Conservation (phyloP, 1,284 basidiomycete species). For the Puccinia sorghi region DNA sequence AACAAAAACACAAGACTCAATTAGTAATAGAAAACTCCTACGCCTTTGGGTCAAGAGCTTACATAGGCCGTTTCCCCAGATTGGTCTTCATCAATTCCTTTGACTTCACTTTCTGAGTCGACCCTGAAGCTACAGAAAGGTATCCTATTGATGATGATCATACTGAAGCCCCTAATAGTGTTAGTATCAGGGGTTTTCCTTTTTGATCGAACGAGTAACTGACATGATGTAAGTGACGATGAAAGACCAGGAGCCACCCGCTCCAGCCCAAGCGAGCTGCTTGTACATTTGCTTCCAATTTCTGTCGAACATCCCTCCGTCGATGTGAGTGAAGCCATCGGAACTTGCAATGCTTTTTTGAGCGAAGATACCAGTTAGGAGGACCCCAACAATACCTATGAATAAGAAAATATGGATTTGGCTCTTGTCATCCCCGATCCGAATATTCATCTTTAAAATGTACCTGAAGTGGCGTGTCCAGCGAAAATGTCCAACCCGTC, state of each 20-base stretch:
- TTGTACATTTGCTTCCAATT: conserved; percentile 77
- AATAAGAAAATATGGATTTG: conserved; percentile 68
- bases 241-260: conserved; percentile 65
- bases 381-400: conserved; percentile 59
- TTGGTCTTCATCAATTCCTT: conserved; percentile 75
- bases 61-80: conserved; percentile 64
- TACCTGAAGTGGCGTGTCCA: conserved; percentile 53
- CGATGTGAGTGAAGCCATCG: conserved; percentile 63
- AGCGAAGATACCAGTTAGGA: conserved; percentile 67
- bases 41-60: background rate
- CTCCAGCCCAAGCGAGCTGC: conserved; percentile 78
- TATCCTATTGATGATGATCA: conserved; percentile 71
- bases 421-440: conserved; percentile 40
- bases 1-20: background rate
- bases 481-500: conserved; percentile 67
- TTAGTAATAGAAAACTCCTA: background rate
- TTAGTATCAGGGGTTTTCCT: conserved; percentile 59
- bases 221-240: conserved; percentile 63
- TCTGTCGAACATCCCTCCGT: conserved; percentile 70
- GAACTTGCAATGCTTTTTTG: conserved; percentile 75
- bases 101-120: conserved; percentile 72
- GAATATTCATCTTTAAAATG: background rate
- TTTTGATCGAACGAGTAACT: conserved; percentile 51
- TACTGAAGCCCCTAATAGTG: conserved; percentile 53
- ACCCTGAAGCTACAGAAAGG: conserved; percentile 72